Percentiles rank a stretch among this genome's conserved stretches.
phyloP scores from a whole-genome alignment of 768 basidiomycete species.

The Suillus variegatus region DNA sequence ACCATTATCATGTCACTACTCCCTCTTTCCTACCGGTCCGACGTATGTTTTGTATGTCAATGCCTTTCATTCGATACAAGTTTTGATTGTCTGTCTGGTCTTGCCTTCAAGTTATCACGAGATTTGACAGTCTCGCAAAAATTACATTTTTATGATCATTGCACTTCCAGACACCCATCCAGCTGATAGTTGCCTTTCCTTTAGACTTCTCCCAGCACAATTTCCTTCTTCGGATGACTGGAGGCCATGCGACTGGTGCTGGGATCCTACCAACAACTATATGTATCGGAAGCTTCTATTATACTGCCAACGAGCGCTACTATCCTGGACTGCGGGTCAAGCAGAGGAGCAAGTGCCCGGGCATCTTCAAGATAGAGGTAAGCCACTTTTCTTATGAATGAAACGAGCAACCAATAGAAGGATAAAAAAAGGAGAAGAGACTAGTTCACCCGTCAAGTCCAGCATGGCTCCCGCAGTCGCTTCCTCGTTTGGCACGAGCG shows the following conservation, averaged over 20 bases:
- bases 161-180: too few species aligned
- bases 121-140: background rate
- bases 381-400: slow-evolving; percentile 9
- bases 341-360: slow-evolving; percentile 32
- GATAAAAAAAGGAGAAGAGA: background rate
- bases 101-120: background rate
- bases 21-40: too few species aligned
- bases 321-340: slow-evolving; percentile 38
- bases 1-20: too few species aligned
- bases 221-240: too few species aligned
- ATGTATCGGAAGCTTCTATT: too few species aligned
- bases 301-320: slow-evolving; percentile 15
- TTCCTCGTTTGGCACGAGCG: background rate
- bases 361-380: slow-evolving; percentile 27
- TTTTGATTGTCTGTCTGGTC: background rate
- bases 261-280: background rate
- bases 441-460: background rate
- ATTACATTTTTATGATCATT: too few species aligned
- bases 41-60: background rate
- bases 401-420: slow-evolving; percentile 22
- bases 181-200: too few species aligned
- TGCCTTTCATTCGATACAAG: background rate
- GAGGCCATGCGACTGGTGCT: background rate
- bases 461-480: slow-evolving; percentile 2
- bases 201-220: too few species aligned